These are phyloP conservation scores for Tylopilus orsonianus DNA, from an alignment of 1,284 basidiomycete species.

Conservation along the genomic window DNA sequence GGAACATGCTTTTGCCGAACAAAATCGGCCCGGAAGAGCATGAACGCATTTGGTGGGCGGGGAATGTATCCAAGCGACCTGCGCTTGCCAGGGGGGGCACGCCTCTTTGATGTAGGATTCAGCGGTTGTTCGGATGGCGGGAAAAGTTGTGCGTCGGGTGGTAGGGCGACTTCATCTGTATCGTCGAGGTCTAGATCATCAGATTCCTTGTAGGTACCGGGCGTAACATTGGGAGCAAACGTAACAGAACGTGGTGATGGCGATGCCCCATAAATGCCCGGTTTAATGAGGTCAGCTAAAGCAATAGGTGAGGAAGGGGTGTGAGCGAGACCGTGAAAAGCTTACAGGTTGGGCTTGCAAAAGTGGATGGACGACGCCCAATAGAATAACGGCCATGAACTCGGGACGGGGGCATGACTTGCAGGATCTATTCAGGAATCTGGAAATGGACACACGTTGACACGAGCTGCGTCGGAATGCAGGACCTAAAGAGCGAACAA, in stretches of 20 bases:
- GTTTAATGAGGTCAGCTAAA: conserved; percentile 46
- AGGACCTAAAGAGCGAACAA: conserved; percentile 22
- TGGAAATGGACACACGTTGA: conserved; percentile 5
- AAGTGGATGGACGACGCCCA: conserved; percentile 21
- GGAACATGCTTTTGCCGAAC: conserved; percentile 81
- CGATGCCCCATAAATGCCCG: conserved; percentile 53
- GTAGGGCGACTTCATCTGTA: conserved; percentile 29
- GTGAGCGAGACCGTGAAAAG: neutral
- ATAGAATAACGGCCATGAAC: conserved; percentile 24
- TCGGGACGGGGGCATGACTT: conserved; percentile 21
- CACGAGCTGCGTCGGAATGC: conserved; percentile 3
- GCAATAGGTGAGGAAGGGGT: neutral
- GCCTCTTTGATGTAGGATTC: conserved; percentile 39
- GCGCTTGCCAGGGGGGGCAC: conserved; percentile 55
- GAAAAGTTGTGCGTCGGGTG: conserved; percentile 37
- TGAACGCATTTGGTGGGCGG: conserved; percentile 90
- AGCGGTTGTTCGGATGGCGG: conserved; percentile 45
- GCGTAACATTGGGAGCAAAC: conserved; percentile 73
- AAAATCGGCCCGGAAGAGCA: conserved; percentile 89
- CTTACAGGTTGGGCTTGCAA: conserved; percentile 16
- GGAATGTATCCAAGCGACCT: conserved; percentile 76
- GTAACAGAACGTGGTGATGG: conserved; percentile 54
- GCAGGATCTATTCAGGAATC: neutral
- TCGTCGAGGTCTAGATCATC: conserved; percentile 38
- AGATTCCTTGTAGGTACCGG: conserved; percentile 54